Conservation (phyloP, 2,329 filamentous ascomycete genomes). For the Boeremia exigua region DNA sequence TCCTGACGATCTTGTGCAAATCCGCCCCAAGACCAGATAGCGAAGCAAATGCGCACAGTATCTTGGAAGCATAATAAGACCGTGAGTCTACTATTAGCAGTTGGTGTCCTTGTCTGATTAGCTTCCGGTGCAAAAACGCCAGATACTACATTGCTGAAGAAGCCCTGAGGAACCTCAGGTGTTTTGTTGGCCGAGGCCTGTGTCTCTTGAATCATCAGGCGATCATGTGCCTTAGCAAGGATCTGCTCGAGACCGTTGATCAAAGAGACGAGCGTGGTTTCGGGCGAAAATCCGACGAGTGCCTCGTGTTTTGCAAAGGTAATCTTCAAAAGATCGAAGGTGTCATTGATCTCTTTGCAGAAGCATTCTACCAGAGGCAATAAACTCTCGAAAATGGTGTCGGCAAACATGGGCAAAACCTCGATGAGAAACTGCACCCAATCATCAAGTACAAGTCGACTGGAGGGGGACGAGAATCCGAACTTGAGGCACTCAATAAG, state of each 20-base stretch:
- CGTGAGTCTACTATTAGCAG: conserved; percentile 91
- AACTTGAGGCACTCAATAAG: conserved; percentile 85
- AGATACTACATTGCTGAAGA: conserved; percentile 94
- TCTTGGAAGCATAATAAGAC: conserved; percentile 97
- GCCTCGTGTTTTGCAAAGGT: conserved; percentile 60
- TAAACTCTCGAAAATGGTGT: conserved; percentile 86
- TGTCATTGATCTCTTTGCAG: conserved; percentile 75
- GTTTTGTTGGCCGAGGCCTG: conserved; percentile 72
- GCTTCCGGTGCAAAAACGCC: conserved; percentile 84
- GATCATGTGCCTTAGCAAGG: conserved; percentile 84
- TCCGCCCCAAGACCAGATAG: conserved; percentile 92
- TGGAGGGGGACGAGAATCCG: conserved; percentile 76
- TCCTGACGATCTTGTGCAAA: conserved; percentile 70
- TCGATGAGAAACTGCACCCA: conserved; percentile 89
- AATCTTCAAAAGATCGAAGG: conserved; percentile 73
- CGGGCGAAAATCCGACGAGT: conserved; percentile 56
- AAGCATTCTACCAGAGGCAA: conserved; percentile 91
- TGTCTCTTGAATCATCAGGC: conserved; percentile 76
- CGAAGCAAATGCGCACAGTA: conserved; percentile 88
- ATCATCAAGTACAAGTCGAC: conserved; percentile 81
- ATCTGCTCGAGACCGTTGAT: conserved; percentile 94
- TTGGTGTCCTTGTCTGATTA: conserved; percentile 76
- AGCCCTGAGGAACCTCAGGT: conserved; percentile 82
- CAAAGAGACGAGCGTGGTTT: conserved; percentile 79
- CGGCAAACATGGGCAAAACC: conserved; percentile 81